Conservation (phyloP, 306 rosid species). For the Lathyrus aphaca region DNA sequence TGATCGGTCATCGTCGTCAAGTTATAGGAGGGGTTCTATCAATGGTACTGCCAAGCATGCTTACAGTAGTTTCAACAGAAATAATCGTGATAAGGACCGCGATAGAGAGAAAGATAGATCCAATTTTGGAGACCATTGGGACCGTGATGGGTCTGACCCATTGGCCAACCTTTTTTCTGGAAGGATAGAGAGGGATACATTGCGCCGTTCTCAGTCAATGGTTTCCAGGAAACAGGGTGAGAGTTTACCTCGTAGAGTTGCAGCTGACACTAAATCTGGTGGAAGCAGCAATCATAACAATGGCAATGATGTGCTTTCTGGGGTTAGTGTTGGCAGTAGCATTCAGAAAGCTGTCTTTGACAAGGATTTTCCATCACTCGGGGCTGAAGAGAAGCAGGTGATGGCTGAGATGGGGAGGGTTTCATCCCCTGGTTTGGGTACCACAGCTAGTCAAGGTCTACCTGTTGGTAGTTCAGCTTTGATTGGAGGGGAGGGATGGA, state of each 20-base stretch:
- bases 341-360: conserved; percentile 84
- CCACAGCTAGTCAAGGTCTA: conserved; percentile 67
- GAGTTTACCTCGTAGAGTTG: conserved; percentile 55
- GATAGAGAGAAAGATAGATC: conserved; percentile 88
- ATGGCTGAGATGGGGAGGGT: conserved; percentile 73
- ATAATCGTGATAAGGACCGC: conserved; percentile 93
- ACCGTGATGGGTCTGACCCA: conserved; percentile 70
- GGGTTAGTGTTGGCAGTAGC: conserved; percentile 52
- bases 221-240: conserved; percentile 81
- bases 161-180: conserved; percentile 57
- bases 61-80: conserved; percentile 91
- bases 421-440: conserved; percentile 79
- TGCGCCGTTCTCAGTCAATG: conserved; percentile 86
- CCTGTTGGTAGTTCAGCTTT: conserved; percentile 79
- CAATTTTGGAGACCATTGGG: conserved; percentile 74
- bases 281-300: conserved; percentile 54
- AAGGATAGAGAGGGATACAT: conserved; percentile 77
- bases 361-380: conserved; percentile 93
- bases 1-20: conserved; percentile 79
- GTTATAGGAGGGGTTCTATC: conserved; percentile 74
- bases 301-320: conserved; percentile 68
- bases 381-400: conserved; percentile 82
- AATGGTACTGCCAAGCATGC: conserved; percentile 94
- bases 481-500: conserved; percentile 95
- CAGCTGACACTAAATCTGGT: conserved; percentile 57